These are phyloP conservation scores for Starmera caribaea DNA, from an alignment of 805 yeast species.

Conservation along the genomic window DNA sequence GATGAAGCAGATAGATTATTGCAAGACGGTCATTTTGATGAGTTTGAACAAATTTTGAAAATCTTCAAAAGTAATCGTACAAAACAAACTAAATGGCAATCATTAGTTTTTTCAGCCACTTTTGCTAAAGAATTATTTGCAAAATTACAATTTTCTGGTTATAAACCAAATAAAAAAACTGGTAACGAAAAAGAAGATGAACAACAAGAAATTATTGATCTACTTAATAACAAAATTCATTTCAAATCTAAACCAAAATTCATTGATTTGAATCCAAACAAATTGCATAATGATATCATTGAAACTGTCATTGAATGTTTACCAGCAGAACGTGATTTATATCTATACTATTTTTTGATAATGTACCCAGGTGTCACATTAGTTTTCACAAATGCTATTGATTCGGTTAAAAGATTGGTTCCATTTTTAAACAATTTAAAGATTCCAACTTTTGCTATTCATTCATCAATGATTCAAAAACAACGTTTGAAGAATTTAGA, in stretches of 20 bases:
- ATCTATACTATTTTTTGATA: constrained; percentile 75
- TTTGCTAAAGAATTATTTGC: constrained; percentile 76
- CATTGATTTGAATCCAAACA: constrained; percentile 80
- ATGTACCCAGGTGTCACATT: constrained; percentile 85
- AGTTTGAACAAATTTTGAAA: constrained; percentile 72
- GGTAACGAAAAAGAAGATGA: constrained; percentile 21
- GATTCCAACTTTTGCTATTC: constrained; percentile 66
- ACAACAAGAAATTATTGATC: constrained; percentile 50
- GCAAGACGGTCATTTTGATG: constrained; percentile 95
- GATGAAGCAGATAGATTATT: constrained; percentile 95
- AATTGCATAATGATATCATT: constrained; percentile 61
- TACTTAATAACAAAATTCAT: constrained; percentile 59
- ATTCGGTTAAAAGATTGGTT: constrained; percentile 78
- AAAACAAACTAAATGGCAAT: constrained; percentile 51
- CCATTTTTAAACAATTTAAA: constrained; percentile 65
- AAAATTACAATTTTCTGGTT: constrained; percentile 43
- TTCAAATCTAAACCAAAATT: constrained; percentile 64
- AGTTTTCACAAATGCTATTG: constrained; percentile 92
- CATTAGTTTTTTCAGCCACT: constrained; percentile 92
- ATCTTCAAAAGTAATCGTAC: constrained; percentile 45
- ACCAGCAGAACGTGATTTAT: constrained; percentile 80
- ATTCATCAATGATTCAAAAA: constrained; percentile 92
- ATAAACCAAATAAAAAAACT: constrained; percentile 18
- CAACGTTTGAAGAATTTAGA: constrained; percentile 84
- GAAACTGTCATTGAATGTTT: constrained; percentile 92